Conservation (phyloP, 306 rosid species). For the Cicer chorassanicum region DNA sequence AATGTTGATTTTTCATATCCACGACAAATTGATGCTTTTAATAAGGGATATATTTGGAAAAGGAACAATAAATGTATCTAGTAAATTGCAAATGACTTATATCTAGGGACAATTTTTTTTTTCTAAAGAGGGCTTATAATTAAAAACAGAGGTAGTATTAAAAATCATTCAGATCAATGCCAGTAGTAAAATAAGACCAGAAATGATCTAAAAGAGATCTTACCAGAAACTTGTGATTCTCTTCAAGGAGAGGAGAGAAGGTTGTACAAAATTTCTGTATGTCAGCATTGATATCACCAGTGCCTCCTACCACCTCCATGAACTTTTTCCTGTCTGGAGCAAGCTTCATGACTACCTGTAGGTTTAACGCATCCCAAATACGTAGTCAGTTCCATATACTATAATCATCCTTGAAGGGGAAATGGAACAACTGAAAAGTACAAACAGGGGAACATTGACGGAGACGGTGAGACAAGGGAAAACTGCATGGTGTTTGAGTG, state of each 20-base stretch:
- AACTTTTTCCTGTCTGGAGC: constrained; percentile 98
- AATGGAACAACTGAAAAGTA: background rate
- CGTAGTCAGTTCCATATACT: constrained; percentile 3
- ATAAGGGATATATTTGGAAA: no score
- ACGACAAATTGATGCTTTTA: no score
- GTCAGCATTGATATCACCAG: constrained; percentile 70
- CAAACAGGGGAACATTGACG: background rate
- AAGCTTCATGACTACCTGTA: constrained; percentile 93
- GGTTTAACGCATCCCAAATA: background rate
- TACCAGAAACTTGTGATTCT: constrained; percentile 97
- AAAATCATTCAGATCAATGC: background rate
- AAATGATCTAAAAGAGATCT: constrained; percentile 37
- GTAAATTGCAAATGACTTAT: no score
- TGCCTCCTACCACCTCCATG: constrained; percentile 85
- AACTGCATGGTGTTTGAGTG: background rate
- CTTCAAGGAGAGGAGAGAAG: constrained; percentile 76
- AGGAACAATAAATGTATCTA: no score
- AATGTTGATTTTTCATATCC: no score
- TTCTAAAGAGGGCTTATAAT: no score
- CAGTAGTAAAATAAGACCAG: constrained; percentile 15
- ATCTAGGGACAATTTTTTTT: no score
- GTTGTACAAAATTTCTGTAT: constrained; percentile 71
- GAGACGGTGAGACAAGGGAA: constrained; percentile 19
- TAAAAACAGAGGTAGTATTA: background rate
- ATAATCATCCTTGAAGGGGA: constrained; percentile 3